Conservation (phyloP, 371 early-diverging fungal species). For the Mortierella sp. region DNA sequence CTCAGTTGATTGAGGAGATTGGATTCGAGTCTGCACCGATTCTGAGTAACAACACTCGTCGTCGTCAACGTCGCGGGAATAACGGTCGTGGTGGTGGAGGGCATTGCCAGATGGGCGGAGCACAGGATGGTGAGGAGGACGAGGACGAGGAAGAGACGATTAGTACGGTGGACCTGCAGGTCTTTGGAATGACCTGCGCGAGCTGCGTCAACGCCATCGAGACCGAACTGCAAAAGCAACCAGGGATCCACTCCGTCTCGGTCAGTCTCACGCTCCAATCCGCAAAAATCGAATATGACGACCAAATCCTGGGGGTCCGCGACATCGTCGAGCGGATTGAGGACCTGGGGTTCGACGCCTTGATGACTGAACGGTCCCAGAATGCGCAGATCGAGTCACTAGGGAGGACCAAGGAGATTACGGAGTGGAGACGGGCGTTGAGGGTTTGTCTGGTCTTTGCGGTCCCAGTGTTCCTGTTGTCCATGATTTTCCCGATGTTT, state of each 20-base stretch:
- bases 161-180: conserved; percentile 70
- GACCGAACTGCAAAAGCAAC: conserved; percentile 64
- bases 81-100: not conserved
- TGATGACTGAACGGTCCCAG: conserved; percentile 72
- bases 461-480: conserved; percentile 86
- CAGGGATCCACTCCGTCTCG: conserved; percentile 75
- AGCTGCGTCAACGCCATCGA: conserved; percentile 87
- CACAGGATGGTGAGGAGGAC: not conserved
- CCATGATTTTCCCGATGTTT: conserved; percentile 87
- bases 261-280: conserved; percentile 85
- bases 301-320: conserved; percentile 76
- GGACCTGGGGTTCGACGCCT: conserved; percentile 88
- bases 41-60: not conserved
- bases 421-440: conserved; percentile 83
- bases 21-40: conserved; percentile 86
- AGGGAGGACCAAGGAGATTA: conserved; percentile 88
- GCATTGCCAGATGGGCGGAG: conserved; percentile 5
- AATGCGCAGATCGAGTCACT: conserved; percentile 93
- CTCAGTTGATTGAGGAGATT: conserved; percentile 75
- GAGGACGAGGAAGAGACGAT: conserved; percentile 32
- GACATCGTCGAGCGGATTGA: conserved; percentile 86
- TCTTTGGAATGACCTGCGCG: conserved; percentile 95
- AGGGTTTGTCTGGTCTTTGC: conserved; percentile 75
- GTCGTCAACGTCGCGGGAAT: not conserved
- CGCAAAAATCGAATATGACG: conserved; percentile 79